Conservation (phyloP, 202 grass and related monocot species). For the Bolboschoenoplectus hybrid region DNA sequence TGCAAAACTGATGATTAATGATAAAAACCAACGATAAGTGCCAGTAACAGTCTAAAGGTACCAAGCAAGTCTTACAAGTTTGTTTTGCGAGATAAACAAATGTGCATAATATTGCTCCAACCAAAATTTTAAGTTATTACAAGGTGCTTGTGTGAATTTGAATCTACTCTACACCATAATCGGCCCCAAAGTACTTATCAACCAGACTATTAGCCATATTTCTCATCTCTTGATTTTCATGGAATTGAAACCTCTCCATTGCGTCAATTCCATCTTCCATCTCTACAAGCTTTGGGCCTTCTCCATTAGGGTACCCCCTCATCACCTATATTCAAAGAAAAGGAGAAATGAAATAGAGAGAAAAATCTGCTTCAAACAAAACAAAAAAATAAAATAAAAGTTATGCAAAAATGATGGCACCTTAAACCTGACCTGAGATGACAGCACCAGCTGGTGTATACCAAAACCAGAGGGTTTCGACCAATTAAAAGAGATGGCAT, state of each 20-base stretch:
- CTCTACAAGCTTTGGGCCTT: conserved; percentile 86
- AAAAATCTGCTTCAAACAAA: background rate
- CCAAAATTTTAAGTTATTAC: conserved; percentile 11
- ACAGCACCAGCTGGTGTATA: background rate
- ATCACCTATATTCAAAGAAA: conserved; percentile 59
- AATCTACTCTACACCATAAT: conserved; percentile 71
- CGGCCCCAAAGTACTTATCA: conserved; percentile 87
- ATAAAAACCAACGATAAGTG: background rate
- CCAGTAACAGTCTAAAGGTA: background rate
- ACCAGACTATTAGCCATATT: conserved; percentile 89
- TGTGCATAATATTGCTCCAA: background rate
- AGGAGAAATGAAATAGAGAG: background rate
- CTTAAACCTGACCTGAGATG: background rate
- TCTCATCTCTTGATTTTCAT: conserved; percentile 90
- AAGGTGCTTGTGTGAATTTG: background rate
- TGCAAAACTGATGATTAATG: background rate
- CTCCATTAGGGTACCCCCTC: conserved; percentile 82
- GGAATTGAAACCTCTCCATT: conserved; percentile 98
- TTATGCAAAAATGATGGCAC: background rate
- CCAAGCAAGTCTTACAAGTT: background rate
- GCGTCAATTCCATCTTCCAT: conserved; percentile 79
- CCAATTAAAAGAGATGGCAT: background rate
- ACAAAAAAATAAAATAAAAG: conserved; percentile 2
- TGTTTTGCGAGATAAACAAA: background rate
- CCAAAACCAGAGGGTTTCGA: background rate